These are phyloP conservation scores for Cystobasidium pallidum DNA, from an alignment of 1,284 basidiomycete species.

Conservation along the genomic window DNA sequence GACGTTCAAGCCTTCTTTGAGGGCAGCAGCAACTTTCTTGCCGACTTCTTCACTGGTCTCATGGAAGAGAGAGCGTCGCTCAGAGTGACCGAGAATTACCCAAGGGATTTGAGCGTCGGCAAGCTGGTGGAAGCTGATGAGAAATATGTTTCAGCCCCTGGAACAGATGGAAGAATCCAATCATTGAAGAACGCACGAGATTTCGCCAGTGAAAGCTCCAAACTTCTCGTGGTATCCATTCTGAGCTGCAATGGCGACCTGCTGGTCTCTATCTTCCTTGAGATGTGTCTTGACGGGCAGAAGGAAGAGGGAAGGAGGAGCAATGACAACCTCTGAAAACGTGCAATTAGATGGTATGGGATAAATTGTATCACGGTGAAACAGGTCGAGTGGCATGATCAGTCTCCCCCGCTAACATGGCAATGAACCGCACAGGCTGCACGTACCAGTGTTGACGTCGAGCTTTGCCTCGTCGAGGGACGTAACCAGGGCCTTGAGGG, in stretches of 20 bases:
- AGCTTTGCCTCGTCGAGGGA: conserved; percentile 74
- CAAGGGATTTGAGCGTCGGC: conserved; percentile 69
- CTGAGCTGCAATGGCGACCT: conserved; percentile 73
- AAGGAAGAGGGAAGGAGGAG: conserved; percentile 86
- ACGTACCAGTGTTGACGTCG: conserved; percentile 70
- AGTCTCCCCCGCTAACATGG: background rate
- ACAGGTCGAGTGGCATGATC: background rate
- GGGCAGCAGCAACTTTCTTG: conserved; percentile 78
- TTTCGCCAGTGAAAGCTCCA: conserved; percentile 95
- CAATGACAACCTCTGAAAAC: conserved; percentile 81
- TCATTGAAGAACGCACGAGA: conserved; percentile 64
- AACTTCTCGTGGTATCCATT: conserved; percentile 83
- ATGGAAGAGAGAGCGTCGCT: conserved; percentile 88
- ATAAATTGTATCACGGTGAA: background rate
- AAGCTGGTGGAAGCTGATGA: conserved; percentile 57
- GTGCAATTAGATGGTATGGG: background rate
- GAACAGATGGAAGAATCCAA: too few relatives aligned
- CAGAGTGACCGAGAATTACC: conserved; percentile 97
- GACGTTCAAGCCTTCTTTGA: conserved; percentile 75
- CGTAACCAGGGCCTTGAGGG: conserved; percentile 69
- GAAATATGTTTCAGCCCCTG: background rate
- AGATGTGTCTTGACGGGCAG: conserved; percentile 67
- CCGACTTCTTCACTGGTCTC: conserved; percentile 85
- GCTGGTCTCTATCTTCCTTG: conserved; percentile 44
- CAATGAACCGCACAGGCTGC: background rate